Base-by-base conservation (phyloP, 2,329 filamentous ascomycete species). In the Arthroderma sp. region DNA sequence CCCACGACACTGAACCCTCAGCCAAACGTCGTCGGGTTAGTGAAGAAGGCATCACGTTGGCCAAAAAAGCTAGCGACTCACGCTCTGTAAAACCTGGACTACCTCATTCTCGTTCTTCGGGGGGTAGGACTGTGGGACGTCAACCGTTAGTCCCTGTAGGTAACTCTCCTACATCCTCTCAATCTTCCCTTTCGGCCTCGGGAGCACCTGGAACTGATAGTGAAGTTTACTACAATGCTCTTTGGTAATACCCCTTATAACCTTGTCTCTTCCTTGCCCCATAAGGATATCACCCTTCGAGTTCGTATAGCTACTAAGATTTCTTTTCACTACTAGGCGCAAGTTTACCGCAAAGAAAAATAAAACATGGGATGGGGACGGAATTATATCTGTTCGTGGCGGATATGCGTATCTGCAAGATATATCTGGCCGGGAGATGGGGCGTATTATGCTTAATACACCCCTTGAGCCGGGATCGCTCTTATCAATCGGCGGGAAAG, bases 361-460 rank as follows among this genome's bases (percentile, higher is more conserved):
- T 60, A 85, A 85, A 58, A 85, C 79, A 4, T 85, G 81, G 80
- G 81, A 85, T 54, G 80, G 81, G 2, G 81, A 85, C 60, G 81
- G 80, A 1, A 69, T 83, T 2, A 66, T 85, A 6, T 67, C 69
- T 3, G 67, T 81, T 3, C 61, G 65, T 2, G 71, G 69, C 32
- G 78, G 78, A 3, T 73, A 73, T 55, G 78, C 74, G 3, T 69
- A 67, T 43, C 66, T 85, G 10, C 74, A 78, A 47, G 78, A 84
- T 56, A 69, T 74, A 7, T 72, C 72, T 0, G 81, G 81, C 3
- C 74, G 71, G 57, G 74, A 80, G 15, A 71, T 84, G 60, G 81
- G 80, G 1, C 73, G 70, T 43, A 67, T 66, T 8, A 67, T 70
- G 49, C 74, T 72, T 50, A 73, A 70, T 44, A n/a, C 15, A 4